phyloP scores from a whole-genome alignment of 2,329 filamentous ascomycete genomes.

The Zarea fungicola region DNA sequence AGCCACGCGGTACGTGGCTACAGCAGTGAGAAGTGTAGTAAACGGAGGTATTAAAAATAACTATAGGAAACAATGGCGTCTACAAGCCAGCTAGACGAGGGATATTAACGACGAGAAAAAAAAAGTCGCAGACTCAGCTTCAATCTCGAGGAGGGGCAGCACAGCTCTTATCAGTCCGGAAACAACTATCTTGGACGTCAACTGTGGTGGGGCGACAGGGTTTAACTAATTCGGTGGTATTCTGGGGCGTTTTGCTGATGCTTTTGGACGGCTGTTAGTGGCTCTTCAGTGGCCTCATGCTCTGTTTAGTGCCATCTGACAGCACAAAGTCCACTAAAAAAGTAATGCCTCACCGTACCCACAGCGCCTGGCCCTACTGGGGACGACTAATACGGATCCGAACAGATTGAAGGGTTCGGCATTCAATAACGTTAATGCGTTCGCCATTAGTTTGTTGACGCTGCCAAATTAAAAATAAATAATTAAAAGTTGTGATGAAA shows the following conservation, averaged over 20 bases:
- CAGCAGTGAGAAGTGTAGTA: not conserved
- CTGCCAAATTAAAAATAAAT: too few relatives aligned
- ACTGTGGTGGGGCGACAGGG: not conserved
- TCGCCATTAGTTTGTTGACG: too few relatives aligned
- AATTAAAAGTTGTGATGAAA: too few relatives aligned
- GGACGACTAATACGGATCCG: too few relatives aligned
- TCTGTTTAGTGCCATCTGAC: conserved; percentile 1
- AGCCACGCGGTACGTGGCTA: not conserved
- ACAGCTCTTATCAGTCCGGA: conserved; percentile 11
- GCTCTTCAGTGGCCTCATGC: not conserved
- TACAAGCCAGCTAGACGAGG: not conserved
- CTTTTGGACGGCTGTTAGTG: not conserved
- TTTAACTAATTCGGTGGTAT: not conserved
- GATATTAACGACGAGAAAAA: not conserved
- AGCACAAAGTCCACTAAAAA: conserved; percentile 2
- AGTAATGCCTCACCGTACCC: conserved; percentile 10
- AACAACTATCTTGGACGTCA: conserved; percentile 2
- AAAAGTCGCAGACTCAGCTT: conserved; percentile 1
- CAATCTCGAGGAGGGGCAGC: not conserved
- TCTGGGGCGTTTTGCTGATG: not conserved
- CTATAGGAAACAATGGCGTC: not conserved
- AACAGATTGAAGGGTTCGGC: too few relatives aligned
- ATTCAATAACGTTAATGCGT: too few relatives aligned
- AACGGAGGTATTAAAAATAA: not conserved
- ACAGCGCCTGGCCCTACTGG: too few relatives aligned